Base-by-base conservation (phyloP, 176 grass and related monocot species). In the Aegilops umbellulata region DNA sequence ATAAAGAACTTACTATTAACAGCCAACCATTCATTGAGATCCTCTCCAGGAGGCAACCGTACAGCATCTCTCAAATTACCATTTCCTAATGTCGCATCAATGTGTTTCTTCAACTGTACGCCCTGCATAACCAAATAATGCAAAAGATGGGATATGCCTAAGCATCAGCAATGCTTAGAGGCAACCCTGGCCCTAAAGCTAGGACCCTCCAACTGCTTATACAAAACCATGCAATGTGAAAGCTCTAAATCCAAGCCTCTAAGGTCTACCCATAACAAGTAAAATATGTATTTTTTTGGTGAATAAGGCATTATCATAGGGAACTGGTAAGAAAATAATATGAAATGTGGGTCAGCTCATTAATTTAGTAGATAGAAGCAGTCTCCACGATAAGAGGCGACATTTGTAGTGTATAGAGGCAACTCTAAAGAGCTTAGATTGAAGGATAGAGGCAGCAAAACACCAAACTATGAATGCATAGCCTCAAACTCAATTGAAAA, bases 1-100 rank as follows among this genome's bases (percentile, higher is more conserved):
- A 46, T 17, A 3, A 73, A 57, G 76, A 24, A 10, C 79, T 87
- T 86, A 98, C 96, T 95, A n/a, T 98, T 98, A 66, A 98, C 93
- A 13, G 96, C 93, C 15, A 98, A 79, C 96, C 96, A 98, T 89
- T 95, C 96, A 9, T 95, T 95, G 66, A 94, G 75, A 87, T 98
- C 96, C 79, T 94, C 96, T 82, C 96, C 96, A 10, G 94, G 86
- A 12, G 96, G 96, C 76, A 98, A 65, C 23, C 96, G 86, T 71
- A 98, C 96, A 2, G 90, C 96, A 47, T 98, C 96, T 65, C 88
- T 94, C 70, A 98, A 67, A 79, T 98, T 98, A 24, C 96, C 96
- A 30, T 93, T 98, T 32, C 93, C 96, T 74, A 98, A 85, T 61
- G 96, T 98, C 74, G 96, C 90, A 85, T 95, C 96, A 29, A 98